Percentiles rank a stretch among this genome's conserved stretches.
These are phyloP conservation scores for Turnera subulata DNA, from an alignment of 345 rosid genomes.

Conservation along the genomic window DNA sequence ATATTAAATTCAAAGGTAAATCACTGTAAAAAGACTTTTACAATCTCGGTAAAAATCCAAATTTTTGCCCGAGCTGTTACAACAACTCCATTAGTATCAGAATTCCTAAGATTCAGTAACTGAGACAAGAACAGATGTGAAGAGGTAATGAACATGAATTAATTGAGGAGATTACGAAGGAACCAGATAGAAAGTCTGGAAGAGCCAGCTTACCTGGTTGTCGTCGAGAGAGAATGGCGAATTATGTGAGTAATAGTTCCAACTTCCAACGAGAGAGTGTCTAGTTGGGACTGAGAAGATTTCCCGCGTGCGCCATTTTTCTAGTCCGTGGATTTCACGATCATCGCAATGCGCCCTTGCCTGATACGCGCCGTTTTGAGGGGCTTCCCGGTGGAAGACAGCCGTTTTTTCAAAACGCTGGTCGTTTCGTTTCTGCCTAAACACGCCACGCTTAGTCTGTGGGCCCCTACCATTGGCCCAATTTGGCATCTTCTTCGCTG, in stretches of 20 bases:
- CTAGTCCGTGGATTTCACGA: not conserved
- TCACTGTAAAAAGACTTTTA: no score
- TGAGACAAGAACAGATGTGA: conserved; percentile 3
- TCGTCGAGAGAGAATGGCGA: not conserved
- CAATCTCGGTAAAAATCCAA: no score
- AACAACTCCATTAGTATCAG: no score
- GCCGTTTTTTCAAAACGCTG: not conserved
- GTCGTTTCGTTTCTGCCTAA: no score
- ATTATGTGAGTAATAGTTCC: no score
- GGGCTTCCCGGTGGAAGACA: not conserved
- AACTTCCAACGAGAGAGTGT: no score
- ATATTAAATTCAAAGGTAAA: no score
- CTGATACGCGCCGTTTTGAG: not conserved
- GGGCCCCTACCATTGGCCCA: no score
- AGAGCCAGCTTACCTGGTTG: conserved; percentile 7
- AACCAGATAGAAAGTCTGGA: not conserved
- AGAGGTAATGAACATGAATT: not conserved
- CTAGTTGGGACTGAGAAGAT: not conserved
- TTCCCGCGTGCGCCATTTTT: not conserved
- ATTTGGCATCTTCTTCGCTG: not conserved
- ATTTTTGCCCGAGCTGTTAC: conserved; percentile 25
- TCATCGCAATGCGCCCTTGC: not conserved
- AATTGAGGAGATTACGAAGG: not conserved
- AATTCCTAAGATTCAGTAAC: conserved; percentile 18
- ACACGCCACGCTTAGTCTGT: no score